Conservation (phyloP, 2,329 filamentous ascomycete species). For the Parasarocladium wereldwijsianum region DNA sequence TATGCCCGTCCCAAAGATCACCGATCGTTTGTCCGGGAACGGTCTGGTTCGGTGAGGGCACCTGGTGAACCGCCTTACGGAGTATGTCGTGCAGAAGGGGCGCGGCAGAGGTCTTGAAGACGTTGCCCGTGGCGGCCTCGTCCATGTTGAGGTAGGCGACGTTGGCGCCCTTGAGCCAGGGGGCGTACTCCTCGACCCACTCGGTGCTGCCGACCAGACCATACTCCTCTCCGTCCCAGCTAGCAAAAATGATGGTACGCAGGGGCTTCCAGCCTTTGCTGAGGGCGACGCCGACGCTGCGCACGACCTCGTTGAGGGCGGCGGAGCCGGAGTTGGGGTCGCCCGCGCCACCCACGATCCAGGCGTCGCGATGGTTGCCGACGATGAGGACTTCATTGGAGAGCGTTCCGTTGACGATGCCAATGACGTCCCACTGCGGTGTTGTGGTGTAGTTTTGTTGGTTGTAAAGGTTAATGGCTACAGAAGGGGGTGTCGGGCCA, state of each 20-base stretch:
- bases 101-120: slow-evolving; percentile 52
- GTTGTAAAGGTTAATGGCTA: slow-evolving; percentile 62
- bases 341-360: slow-evolving; percentile 71
- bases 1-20: slow-evolving; percentile 50
- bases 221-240: slow-evolving; percentile 76
- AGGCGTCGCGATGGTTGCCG: slow-evolving; percentile 86
- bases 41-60: slow-evolving; percentile 65
- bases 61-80: slow-evolving; percentile 46
- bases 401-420: slow-evolving; percentile 77
- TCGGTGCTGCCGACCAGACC: slow-evolving; percentile 77
- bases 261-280: slow-evolving; percentile 45
- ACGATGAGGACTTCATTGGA: slow-evolving; percentile 75
- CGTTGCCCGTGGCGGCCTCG: slow-evolving; percentile 49
- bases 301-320: slow-evolving; percentile 62
- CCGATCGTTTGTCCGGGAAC: slow-evolving; percentile 54
- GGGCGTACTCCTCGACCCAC: slow-evolving; percentile 82
- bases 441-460: slow-evolving; percentile 71
- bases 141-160: slow-evolving; percentile 83
- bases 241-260: slow-evolving; percentile 81
- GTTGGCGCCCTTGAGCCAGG: slow-evolving; percentile 59
- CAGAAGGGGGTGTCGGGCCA: slow-evolving; percentile 59
- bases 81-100: slow-evolving; percentile 64
- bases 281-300: slow-evolving; percentile 58
- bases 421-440: slow-evolving; percentile 82
- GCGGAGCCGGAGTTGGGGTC: slow-evolving; percentile 77